Evolutionary conservation across 305 asterid species (phyloP).

Genomic region (Fraxinus paxiana): DNA sequence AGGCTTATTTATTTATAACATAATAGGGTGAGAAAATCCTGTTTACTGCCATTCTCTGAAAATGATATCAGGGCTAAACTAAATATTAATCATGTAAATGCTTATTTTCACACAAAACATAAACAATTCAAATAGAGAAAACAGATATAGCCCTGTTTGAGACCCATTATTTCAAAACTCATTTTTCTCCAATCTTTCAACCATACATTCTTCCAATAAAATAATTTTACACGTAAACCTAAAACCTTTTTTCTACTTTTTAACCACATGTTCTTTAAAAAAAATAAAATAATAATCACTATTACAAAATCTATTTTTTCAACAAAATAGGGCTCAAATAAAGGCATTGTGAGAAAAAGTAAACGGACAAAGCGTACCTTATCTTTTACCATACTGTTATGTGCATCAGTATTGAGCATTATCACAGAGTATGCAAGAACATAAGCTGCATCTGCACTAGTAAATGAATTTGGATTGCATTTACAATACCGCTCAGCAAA

Average conservation of each 20-base stretch:
- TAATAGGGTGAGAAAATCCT: neutral
- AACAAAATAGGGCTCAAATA: neutral
- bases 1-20: neutral
- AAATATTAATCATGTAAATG: neutral
- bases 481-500: conserved; percentile 98
- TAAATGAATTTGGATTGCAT: conserved; percentile 84
- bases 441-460: conserved; percentile 96
- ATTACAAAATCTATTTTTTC: neutral
- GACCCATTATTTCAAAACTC: neutral
- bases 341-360: conserved; percentile 1
- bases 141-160: neutral
- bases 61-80: neutral
- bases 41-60: neutral
- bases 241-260: too few species aligned
- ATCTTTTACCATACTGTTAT: conserved; percentile 94
- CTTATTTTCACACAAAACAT: neutral
- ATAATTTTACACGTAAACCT: neutral
- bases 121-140: neutral
- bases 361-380: conserved; percentile 52
- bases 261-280: neutral
- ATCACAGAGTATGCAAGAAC: conserved; percentile 97
- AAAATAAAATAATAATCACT: neutral
- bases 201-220: neutral
- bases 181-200: neutral
- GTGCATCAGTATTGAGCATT: conserved; percentile 99